Conservation (phyloP, 1,284 basidiomycete genomes). For the Malassezia psittaci region DNA sequence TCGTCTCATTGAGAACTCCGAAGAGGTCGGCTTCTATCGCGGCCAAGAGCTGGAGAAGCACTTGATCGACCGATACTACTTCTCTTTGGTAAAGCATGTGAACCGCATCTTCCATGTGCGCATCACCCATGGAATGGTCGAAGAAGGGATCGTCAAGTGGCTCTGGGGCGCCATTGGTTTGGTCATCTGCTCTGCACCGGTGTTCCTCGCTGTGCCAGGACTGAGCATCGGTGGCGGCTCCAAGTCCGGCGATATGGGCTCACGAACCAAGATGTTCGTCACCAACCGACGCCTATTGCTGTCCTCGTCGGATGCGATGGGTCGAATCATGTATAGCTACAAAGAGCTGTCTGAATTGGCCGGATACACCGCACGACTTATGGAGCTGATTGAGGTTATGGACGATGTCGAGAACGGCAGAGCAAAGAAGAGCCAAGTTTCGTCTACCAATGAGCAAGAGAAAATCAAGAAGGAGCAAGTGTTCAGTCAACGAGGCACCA, state of each 20-base stretch:
- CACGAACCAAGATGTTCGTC: conserved; percentile 57
- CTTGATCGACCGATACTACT: conserved; percentile 81
- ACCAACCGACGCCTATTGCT: conserved; percentile 83
- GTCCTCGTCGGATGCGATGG: conserved; percentile 56
- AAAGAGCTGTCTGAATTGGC: conserved; percentile 84
- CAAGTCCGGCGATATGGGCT: conserved; percentile 35
- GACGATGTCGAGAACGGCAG: conserved; percentile 71
- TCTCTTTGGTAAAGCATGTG: conserved; percentile 76
- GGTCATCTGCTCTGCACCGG: conserved; percentile 82
- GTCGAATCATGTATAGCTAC: conserved; percentile 80
- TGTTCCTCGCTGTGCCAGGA: conserved; percentile 80
- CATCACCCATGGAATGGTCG: conserved; percentile 73
- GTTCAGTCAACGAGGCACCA: conserved; percentile 64
- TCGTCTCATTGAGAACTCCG: conserved; percentile 80
- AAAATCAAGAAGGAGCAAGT: conserved; percentile 63
- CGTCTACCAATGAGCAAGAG: conserved; percentile 59
- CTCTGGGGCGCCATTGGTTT: conserved; percentile 89
- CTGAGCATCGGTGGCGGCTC: conserved; percentile 20
- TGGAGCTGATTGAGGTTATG: conserved; percentile 81
- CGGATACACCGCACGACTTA: conserved; percentile 86
- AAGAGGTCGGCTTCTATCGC: conserved; percentile 84
- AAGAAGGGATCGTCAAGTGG: conserved; percentile 88
- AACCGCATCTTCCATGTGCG: conserved; percentile 68
- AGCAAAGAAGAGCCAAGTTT: conserved; percentile 78
- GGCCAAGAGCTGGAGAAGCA: conserved; percentile 87